Evolutionary conservation across 768 basidiomycete species (phyloP).

Genomic region (Phlebiopsis flavidoalba): DNA sequence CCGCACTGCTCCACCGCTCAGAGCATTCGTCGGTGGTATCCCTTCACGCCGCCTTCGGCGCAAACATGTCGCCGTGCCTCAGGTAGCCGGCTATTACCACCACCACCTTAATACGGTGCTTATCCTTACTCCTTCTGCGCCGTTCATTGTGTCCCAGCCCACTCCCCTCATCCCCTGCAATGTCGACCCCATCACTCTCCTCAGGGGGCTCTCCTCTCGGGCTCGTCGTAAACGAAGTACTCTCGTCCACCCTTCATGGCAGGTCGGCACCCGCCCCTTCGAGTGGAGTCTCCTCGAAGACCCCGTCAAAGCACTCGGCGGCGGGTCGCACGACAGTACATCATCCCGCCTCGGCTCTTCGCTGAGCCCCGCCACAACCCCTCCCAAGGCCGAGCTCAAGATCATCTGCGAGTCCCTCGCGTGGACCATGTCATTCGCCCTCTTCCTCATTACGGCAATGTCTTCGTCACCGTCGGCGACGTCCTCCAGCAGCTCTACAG

Average conservation of each 20-base stretch:
- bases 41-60: constrained; percentile 14
- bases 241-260: neutral
- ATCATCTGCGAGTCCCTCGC: constrained; percentile 28
- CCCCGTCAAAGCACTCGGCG: neutral
- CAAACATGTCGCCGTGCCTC: neutral
- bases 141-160: constrained; percentile 3
- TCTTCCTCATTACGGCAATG: constrained; percentile 9
- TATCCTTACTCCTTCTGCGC: neutral
- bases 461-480: constrained; percentile 39
- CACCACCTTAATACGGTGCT: neutral
- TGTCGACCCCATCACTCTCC: neutral
- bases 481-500: constrained; percentile 42
- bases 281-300: neutral
- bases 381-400: constrained; percentile 25
- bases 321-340: constrained; percentile 3
- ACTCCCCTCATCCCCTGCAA: neutral
- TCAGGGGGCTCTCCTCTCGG: neutral
- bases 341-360: constrained; percentile 18
- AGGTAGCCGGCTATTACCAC: neutral
- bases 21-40: constrained; percentile 18
- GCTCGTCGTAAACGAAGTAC: neutral
- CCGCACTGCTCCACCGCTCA: constrained; percentile 15
- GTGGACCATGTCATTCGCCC: constrained; percentile 29
- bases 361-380: constrained; percentile 23
- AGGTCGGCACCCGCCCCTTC: neutral